Evolutionary conservation across 2,329 filamentous ascomycete genomes (phyloP).

Genomic region (Rutstroemia sp.): DNA sequence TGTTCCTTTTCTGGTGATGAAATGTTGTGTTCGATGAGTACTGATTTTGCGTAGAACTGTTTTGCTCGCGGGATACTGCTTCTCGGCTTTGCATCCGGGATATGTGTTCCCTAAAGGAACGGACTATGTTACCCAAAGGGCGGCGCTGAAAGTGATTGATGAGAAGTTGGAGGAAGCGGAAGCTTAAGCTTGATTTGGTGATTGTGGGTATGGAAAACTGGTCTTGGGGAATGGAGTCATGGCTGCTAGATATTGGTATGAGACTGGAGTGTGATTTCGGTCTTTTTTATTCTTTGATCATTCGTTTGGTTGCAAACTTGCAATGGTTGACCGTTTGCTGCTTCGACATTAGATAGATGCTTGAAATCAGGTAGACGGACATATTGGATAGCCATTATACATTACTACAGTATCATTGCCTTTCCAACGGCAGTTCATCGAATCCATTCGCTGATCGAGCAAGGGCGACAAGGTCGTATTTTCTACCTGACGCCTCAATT

Average conservation of each 20-base stretch:
- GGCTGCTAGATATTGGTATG: not conserved
- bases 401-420: too few relatives aligned
- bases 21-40: too few relatives aligned
- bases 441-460: too few relatives aligned
- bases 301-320: too few relatives aligned
- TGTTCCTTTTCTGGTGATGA: not conserved
- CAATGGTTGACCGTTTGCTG: too few relatives aligned
- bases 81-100: not conserved
- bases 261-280: not conserved
- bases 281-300: not conserved
- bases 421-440: too few relatives aligned
- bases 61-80: not conserved
- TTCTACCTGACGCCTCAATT: too few relatives aligned
- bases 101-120: not conserved
- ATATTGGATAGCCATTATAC: too few relatives aligned
- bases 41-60: not conserved
- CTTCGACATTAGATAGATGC: too few relatives aligned
- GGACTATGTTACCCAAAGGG: not conserved
- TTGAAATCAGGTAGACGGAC: too few relatives aligned
- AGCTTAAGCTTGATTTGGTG: not conserved
- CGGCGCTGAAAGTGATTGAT: not conserved
- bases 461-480: too few relatives aligned
- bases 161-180: constrained; percentile 1
- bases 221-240: not conserved
- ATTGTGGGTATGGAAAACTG: not conserved